These are phyloP conservation scores for Cydonia oblonga DNA, from an alignment of 331 rosid species.

Conservation along the genomic window DNA sequence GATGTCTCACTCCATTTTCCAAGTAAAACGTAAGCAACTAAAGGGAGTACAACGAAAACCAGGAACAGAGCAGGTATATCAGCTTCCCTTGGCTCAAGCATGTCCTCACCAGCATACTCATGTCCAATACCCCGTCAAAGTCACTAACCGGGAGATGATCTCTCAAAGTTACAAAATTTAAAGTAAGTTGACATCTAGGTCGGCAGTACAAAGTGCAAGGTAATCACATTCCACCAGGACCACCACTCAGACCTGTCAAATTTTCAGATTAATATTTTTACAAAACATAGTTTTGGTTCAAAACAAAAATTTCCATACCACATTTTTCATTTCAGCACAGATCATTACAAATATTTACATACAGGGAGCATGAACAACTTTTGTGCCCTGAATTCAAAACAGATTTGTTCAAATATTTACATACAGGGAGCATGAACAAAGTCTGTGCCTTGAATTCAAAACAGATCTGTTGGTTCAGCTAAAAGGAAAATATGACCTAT, in stretches of 20 bases:
- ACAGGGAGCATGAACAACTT: no score
- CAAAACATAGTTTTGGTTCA: neutral
- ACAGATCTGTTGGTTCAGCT: neutral
- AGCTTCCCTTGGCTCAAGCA: conserved; percentile 90
- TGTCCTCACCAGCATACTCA: conserved; percentile 93
- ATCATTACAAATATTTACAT: neutral
- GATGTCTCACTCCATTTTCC: conserved; percentile 79
- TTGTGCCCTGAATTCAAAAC: neutral
- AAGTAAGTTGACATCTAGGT: conserved; percentile 20
- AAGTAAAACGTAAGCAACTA: conserved; percentile 70
- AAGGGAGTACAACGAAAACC: conserved; percentile 69
- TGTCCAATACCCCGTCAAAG: conserved; percentile 49
- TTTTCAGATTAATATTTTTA: neutral
- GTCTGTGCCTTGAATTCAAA: no score
- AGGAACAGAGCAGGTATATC: conserved; percentile 76
- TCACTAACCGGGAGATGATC: conserved; percentile 26
- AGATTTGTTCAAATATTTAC: no score
- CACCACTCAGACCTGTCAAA: conserved; percentile 25
- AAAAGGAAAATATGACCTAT: neutral
- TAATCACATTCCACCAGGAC: conserved; percentile 3
- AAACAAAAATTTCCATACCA: neutral
- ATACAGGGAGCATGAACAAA: no score
- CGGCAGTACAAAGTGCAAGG: conserved; percentile 20
- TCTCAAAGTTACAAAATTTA: conserved; percentile 16
- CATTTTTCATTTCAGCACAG: neutral